phyloP scores from a whole-genome alignment of 805 yeast genomes.

The Yarrowia sp. region DNA sequence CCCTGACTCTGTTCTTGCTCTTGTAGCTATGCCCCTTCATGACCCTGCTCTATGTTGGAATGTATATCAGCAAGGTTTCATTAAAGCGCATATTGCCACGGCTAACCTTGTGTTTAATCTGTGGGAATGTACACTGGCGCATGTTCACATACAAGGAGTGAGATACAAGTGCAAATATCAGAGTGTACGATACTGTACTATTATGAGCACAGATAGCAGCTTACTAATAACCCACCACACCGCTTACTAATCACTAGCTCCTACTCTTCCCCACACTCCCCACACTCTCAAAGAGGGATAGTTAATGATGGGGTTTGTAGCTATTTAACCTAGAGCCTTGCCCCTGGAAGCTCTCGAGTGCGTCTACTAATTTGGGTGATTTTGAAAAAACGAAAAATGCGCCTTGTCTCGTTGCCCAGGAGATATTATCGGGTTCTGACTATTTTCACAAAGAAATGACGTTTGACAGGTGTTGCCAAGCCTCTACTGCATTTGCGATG shows the following conservation, averaged over 20 bases:
- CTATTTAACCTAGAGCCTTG: not conserved
- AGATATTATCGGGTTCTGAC: not conserved
- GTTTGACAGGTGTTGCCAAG: not conserved
- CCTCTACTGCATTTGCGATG: not conserved
- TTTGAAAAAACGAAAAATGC: not conserved
- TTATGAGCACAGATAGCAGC: too few relatives aligned
- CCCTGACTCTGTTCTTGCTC: too few relatives aligned
- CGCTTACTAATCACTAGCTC: too few relatives aligned
- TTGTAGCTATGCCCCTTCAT: too few relatives aligned
- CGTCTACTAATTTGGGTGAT: not conserved
- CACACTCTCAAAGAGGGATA: constrained; percentile 6
- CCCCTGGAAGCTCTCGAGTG: not conserved
- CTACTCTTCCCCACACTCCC: not conserved
- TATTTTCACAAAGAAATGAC: not conserved
- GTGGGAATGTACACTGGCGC: too few relatives aligned
- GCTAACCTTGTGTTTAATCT: not conserved
- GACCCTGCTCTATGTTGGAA: not conserved
- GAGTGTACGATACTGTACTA: too few relatives aligned
- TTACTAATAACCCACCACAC: too few relatives aligned
- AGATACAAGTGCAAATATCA: too few relatives aligned
- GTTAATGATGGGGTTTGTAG: constrained; percentile 1
- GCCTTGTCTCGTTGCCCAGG: too few relatives aligned
- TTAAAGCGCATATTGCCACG: not conserved
- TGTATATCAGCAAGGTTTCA: not conserved
- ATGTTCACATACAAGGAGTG: too few relatives aligned